phyloP scores from a whole-genome alignment of 2,329 filamentous ascomycete species.

The Monosporascus ibericus region DNA sequence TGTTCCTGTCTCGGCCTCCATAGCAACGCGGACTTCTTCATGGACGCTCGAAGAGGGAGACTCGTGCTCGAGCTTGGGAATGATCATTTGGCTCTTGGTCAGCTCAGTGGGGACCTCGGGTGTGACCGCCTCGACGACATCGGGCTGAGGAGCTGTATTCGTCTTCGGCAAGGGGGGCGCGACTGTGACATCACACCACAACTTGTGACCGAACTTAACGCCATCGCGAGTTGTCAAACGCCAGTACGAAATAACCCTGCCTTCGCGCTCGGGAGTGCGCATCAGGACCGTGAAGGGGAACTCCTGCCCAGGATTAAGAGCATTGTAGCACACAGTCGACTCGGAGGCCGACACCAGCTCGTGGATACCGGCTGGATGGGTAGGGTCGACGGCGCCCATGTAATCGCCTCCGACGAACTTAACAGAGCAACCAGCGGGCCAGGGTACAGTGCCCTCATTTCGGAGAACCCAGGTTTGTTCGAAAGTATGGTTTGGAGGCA shows the following conservation, averaged over 20 bases:
- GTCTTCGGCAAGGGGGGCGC: conserved; percentile 57
- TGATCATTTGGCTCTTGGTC: conserved; percentile 73
- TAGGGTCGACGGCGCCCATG: conserved; percentile 86
- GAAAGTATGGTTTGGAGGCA: conserved; percentile 68
- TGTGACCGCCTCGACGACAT: conserved; percentile 13
- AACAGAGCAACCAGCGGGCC: conserved; percentile 86
- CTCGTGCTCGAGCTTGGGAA: conserved; percentile 93
- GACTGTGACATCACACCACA: conserved; percentile 91
- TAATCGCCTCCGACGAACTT: conserved; percentile 91
- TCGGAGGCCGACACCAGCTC: conserved; percentile 75
- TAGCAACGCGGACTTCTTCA: conserved; percentile 50
- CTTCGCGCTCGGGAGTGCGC: conserved; percentile 69
- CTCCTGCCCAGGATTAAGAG: conserved; percentile 68
- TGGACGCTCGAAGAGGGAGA: conserved; percentile 78
- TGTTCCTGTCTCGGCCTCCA: conserved; percentile 40
- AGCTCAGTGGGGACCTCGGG: conserved; percentile 10
- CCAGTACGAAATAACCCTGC: conserved; percentile 92
- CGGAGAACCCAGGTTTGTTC: conserved; percentile 87
- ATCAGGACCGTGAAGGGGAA: conserved; percentile 78
- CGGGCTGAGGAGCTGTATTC: conserved; percentile 29
- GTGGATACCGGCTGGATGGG: conserved; percentile 69
- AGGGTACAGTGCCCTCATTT: conserved; percentile 72
- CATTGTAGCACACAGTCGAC: conserved; percentile 67
- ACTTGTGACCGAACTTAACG: conserved; percentile 78
- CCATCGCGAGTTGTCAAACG: conserved; percentile 79